These are phyloP conservation scores for Aschersonia sp. DNA, from an alignment of 2,329 filamentous ascomycete species.

Conservation along the genomic window DNA sequence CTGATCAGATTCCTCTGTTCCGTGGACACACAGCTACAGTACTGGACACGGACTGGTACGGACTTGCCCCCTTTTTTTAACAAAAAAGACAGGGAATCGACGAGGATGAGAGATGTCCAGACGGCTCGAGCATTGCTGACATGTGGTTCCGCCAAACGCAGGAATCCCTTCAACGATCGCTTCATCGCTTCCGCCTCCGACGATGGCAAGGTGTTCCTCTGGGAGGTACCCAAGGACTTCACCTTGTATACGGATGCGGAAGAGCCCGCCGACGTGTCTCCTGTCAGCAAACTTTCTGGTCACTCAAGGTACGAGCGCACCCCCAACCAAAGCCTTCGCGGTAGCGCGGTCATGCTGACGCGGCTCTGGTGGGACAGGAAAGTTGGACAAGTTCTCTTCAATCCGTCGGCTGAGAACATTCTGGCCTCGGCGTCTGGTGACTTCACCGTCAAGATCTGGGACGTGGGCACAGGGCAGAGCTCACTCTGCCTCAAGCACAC, in stretches of 20 bases:
- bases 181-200: slow-evolving; percentile 89
- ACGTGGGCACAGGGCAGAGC: slow-evolving; percentile 64
- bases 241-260: slow-evolving; percentile 74
- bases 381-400: slow-evolving; percentile 95
- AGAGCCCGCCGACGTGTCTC: slow-evolving; percentile 67
- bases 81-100: no score
- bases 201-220: slow-evolving; percentile 93
- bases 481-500: slow-evolving; percentile 68
- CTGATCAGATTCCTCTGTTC: slow-evolving; percentile 88
- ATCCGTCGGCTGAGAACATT: slow-evolving; percentile 88
- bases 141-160: slow-evolving; percentile 18
- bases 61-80: no score
- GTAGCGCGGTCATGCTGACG: background rate
- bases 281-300: slow-evolving; percentile 67
- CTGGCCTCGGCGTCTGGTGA: slow-evolving; percentile 92
- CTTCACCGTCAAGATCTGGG: slow-evolving; percentile 92
- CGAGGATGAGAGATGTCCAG: no score
- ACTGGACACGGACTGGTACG: slow-evolving; percentile 88
- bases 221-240: slow-evolving; percentile 85
- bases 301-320: slow-evolving; percentile 55
- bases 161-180: slow-evolving; percentile 92
- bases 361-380: slow-evolving; percentile 43
- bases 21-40: slow-evolving; percentile 92
- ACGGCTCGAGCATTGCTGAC: background rate
- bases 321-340: background rate